These are phyloP conservation scores for Trichosporon sp. DNA, from an alignment of 1,284 basidiomycete genomes.

Conservation along the genomic window DNA sequence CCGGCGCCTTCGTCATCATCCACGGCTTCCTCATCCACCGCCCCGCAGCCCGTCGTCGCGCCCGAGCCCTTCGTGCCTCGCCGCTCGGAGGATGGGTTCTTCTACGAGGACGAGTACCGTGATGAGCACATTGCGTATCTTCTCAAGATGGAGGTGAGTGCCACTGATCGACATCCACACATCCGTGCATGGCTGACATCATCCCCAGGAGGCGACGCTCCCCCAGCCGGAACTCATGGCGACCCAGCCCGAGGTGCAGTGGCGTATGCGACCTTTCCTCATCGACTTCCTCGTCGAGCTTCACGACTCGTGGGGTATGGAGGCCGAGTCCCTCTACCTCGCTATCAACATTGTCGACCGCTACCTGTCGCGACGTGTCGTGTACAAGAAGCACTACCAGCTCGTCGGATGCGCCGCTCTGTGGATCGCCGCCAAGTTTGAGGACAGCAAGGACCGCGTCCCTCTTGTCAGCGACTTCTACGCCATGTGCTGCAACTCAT, in stretches of 20 bases:
- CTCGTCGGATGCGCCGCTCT: constrained; percentile 96
- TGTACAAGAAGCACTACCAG: constrained; percentile 99
- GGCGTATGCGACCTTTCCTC: constrained; percentile 98
- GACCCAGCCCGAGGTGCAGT: constrained; percentile 93
- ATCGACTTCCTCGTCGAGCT: constrained; percentile 99
- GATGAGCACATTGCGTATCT: constrained; percentile 90
- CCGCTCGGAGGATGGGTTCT: constrained; percentile 46
- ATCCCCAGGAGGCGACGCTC: constrained; percentile 68
- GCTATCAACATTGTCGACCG: constrained; percentile 98
- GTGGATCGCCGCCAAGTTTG: constrained; percentile 99
- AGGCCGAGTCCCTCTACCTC: constrained; percentile 96
- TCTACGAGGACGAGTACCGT: constrained; percentile 84
- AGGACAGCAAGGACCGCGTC: constrained; percentile 97
- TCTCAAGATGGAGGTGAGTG: constrained; percentile 93
- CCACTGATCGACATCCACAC: background rate
- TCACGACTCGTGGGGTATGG: constrained; percentile 92
- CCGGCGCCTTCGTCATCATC: constrained; percentile 3
- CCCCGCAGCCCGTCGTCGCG: background rate
- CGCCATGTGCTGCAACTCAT: constrained; percentile 89
- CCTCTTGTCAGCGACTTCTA: constrained; percentile 90
- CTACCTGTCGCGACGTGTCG: constrained; percentile 96
- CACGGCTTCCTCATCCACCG: constrained; percentile 1
- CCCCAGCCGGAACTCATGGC: constrained; percentile 92
- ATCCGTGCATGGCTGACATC: constrained; percentile 7
- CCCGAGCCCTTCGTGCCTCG: constrained; percentile 10